Evolutionary conservation across 1,284 basidiomycete genomes (phyloP), one percentile per base, ranked within the genome.

Genomic region (Cystobasidium sp.): DNA sequence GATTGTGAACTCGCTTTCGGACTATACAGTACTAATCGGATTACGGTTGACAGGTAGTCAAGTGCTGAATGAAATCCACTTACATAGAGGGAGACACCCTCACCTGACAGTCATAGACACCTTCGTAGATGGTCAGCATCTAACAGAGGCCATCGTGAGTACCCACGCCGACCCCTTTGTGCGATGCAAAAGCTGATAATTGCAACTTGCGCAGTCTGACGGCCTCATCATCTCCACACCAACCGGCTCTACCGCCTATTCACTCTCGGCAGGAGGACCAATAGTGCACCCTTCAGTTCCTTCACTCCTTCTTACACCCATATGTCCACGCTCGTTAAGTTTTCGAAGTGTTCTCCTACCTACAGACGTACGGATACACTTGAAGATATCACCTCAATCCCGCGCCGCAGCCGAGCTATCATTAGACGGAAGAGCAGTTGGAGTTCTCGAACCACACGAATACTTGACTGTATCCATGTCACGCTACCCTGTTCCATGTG

Each of bases 181-280:
- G 37, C 41, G 9, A 22, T 16, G 20, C 10, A 18, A 12, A 39
- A 8, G 14, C 24, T 76, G 61, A 63, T 14, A 22, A 31, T 47
- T 63, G 10, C 22, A 6, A 2, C 14, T 47, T 7, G 20, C 20
- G 12, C 80, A 94, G 93, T 93, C 94, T 44, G 95, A 98, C 80
- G 95, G 95, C 20, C 84, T 98, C 63, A 94, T 98, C 73, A 89
- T 98, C 59, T 93, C 94, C 0, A 97, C 96, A 0, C 96, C 95
- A 4, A 98, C 95, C 0, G 95, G 95, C 0, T 97, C 94, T 16
- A 98, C 96, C 0, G 95, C 96, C 2, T 98, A 98, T 83, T 97
- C 94, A 0, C 87, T 98, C 46, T 96, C 94, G 1, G 93, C 95
- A 0, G 95, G 95, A 31, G 95, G 95, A 7, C 95, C 96, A 0